These are phyloP conservation scores for Erysimum cheiranthoides DNA, from an alignment of 345 rosid species.

Conservation along the genomic window DNA sequence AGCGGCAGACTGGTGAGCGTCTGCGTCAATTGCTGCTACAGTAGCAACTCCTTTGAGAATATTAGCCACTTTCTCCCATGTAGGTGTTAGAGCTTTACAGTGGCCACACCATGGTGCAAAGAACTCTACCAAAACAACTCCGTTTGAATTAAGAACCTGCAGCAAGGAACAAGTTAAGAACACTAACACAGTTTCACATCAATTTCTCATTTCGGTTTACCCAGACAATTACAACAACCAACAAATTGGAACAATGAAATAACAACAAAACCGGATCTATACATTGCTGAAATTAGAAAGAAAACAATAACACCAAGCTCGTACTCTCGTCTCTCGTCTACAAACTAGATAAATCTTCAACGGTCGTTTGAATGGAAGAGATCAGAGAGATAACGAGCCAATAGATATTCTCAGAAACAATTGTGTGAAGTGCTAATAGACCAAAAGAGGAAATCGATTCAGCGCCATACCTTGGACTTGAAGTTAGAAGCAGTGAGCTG, in stretches of 20 bases:
- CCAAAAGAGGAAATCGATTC: conserved; percentile 23
- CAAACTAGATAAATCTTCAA: conserved; percentile 32
- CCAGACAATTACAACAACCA: not conserved
- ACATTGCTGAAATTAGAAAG: conserved; percentile 12
- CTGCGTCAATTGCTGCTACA: conserved; percentile 97
- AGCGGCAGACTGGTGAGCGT: conserved; percentile 90
- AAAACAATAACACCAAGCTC: conserved; percentile 14
- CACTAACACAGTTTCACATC: conserved; percentile 18
- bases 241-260: not conserved
- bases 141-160: conserved; percentile 88
- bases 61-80: conserved; percentile 92
- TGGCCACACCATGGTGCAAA: conserved; percentile 99
- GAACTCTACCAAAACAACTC: conserved; percentile 93
- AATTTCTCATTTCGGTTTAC: conserved; percentile 15
- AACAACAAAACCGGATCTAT: conserved; percentile 27
- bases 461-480: conserved; percentile 79
- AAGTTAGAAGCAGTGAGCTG: conserved; percentile 97
- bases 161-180: not conserved
- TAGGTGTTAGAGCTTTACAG: conserved; percentile 87
- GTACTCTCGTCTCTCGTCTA: not conserved
- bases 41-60: conserved; percentile 90
- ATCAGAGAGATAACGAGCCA: not conserved
- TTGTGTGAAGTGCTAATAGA: not conserved
- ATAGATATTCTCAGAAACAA: not conserved
- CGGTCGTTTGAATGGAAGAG: not conserved